A percentile compares a stretch with the other conserved stretches of the same genome.
These are phyloP conservation scores for Tetrahymena elliotti DNA, from an alignment of 73 alveolate genomes.

Conservation along the genomic window DNA sequence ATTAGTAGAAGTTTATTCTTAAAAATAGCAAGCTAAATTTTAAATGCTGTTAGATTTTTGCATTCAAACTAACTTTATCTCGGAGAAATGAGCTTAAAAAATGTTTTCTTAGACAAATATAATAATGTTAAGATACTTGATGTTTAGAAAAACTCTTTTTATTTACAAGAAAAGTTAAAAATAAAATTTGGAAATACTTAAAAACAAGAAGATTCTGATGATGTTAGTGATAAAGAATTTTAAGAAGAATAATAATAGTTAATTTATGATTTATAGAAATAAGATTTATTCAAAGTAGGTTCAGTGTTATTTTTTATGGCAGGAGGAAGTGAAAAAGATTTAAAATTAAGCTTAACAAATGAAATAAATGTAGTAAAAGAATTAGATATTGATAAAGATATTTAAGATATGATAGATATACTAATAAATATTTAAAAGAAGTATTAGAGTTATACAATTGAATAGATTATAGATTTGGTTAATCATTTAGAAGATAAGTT, in stretches of 20 bases:
- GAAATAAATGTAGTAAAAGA: background rate
- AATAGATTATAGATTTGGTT: background rate
- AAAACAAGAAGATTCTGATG: background rate
- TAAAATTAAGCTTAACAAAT: background rate
- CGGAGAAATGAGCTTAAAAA: background rate
- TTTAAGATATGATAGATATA: background rate
- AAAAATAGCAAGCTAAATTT: background rate
- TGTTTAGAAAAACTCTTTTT: too few relatives aligned
- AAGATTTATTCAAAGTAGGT: background rate
- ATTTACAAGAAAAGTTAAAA: background rate
- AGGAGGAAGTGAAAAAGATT: background rate
- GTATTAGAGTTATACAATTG: background rate
- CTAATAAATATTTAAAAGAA: background rate
- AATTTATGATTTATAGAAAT: background rate
- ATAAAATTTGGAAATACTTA: background rate
- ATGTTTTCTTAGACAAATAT: background rate
- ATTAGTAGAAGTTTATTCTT: background rate
- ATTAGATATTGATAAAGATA: background rate
- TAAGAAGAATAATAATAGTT: too few relatives aligned
- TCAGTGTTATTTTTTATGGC: background rate
- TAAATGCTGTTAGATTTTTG: background rate
- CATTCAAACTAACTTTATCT: background rate
- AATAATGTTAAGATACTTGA: too few relatives aligned
- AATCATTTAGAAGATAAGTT: background rate
- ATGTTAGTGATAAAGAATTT: background rate